Evolutionary conservation across 2,329 filamentous ascomycete species (phyloP), one percentile per base, ranked within the genome.

Genomic region (Epichloe typhina): DNA sequence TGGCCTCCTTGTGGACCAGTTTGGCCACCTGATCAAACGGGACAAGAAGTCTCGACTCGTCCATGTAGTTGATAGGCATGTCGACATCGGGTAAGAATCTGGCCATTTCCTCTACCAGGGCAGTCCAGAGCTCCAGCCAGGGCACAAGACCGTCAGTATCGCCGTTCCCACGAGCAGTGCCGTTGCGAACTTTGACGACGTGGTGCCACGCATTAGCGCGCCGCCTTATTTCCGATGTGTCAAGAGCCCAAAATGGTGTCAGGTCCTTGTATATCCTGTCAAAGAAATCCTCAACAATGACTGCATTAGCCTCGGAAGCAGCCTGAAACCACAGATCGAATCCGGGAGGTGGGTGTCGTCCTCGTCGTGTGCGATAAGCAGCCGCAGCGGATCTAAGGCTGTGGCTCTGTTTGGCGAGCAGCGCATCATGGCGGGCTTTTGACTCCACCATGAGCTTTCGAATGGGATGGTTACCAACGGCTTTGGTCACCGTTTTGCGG

Each of bases 51-150:
- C 81, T 71, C 31, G 80, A 74, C 60, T 84, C 79, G 60, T 84
- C 80, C 65, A 82, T 72, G 49, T 73, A 70, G 59, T 84, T 84
- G 66, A 84, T 77, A 11, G 80, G 75, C 68, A 84, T 82, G 60
- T 84, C 80, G 61, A 84, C 75, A 54, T 84, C 80, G 4, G 80
- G 81, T 21, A 84, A 61, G 47, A 72, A 66, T 13, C 70, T 60
- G 26, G 75, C 72, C 37, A 81, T 76, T 51, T 75, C 73, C 2
- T 60, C 56, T 21, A 82, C 71, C 12, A 80, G 65, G 3, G 63
- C 59, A 2, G 71, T 69, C 74, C 74, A 77, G 21, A 70, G 63
- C 58, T 72, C 59, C 42, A 75, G 57, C 70, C 72, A 75, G 3
- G 67, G 63, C 23, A 73, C 72, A 35, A 62, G 66, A 31, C 61